These are phyloP conservation scores for Taphrina sp. DNA, from an alignment of 1,139 yeast species.

Conservation along the genomic window DNA sequence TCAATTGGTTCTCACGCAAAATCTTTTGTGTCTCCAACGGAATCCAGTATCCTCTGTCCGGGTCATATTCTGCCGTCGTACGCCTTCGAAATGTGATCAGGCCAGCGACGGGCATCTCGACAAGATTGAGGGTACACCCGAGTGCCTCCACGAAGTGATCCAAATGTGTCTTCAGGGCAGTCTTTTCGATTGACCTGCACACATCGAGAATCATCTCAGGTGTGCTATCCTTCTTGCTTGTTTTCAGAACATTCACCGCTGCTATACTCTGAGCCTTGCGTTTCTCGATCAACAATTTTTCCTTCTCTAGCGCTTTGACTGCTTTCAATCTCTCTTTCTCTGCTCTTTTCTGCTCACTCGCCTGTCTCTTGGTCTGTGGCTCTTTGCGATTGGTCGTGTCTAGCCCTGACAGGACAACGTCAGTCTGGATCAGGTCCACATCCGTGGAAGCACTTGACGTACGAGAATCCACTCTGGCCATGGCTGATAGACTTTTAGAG, in stretches of 20 bases:
- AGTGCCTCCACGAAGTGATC: conserved; percentile 23
- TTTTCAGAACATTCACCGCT: conserved; percentile 35
- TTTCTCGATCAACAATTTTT: conserved; percentile 24
- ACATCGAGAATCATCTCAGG: conserved; percentile 39
- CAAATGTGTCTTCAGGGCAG: conserved; percentile 34
- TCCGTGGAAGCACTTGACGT: no score
- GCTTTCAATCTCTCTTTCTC: conserved; percentile 30
- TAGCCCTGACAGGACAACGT: no score
- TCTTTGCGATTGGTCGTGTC: background rate
- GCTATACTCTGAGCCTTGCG: conserved; percentile 30
- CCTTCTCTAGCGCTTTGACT: conserved; percentile 22
- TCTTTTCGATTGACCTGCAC: conserved; percentile 32
- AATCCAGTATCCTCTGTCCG: conserved; percentile 37
- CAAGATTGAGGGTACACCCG: conserved; percentile 6
- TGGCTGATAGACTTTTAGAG: no score
- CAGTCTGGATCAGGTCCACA: no score
- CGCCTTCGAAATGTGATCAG: conserved; percentile 37
- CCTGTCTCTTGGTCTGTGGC: no score
- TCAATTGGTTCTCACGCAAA: conserved; percentile 34
- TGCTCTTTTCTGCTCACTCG: conserved; percentile 9
- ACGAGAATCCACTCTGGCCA: no score
- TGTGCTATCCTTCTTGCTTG: conserved; percentile 35
- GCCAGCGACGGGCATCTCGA: conserved; percentile 33
- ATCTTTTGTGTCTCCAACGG: conserved; percentile 37
- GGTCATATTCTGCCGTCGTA: conserved; percentile 35